A percentile compares a stretch with the other conserved stretches of the same genome.
These are phyloP conservation scores for Eimeria nieschulzi DNA, from an alignment of 169 alveolate genomes.

Conservation along the genomic window DNA sequence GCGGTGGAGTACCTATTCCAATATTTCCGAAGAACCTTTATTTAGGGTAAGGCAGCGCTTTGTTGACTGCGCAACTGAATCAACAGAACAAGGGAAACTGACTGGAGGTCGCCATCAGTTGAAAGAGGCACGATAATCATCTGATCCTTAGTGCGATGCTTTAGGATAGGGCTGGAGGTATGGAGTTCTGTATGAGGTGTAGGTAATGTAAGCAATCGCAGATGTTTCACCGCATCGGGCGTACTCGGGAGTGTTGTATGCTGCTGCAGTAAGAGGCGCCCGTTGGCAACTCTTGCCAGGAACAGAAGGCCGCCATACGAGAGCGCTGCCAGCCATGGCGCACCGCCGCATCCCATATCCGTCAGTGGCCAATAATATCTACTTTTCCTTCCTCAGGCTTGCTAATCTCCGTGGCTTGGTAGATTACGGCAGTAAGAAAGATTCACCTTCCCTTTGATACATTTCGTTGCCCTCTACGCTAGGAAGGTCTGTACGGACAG, in stretches of 20 bases:
- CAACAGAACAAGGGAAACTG: background rate
- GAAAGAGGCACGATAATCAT: conserved; percentile 19
- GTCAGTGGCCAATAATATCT: background rate
- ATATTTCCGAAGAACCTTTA: conserved; percentile 24
- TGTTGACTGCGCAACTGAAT: background rate
- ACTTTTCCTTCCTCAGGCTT: too few species aligned
- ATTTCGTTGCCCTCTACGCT: too few species aligned
- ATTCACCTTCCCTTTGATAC: too few species aligned
- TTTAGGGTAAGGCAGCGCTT: background rate
- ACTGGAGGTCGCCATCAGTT: conserved; percentile 57
- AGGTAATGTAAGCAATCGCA: background rate
- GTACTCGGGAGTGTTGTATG: background rate
- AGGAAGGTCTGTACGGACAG: too few species aligned
- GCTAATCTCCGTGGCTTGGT: too few species aligned
- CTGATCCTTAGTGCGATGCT: background rate
- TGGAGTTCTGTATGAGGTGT: background rate
- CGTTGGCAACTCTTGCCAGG: background rate
- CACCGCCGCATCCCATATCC: conserved; percentile 39
- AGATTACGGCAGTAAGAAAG: too few species aligned
- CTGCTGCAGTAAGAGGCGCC: conserved; percentile 7
- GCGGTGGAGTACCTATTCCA: conserved; percentile 62
- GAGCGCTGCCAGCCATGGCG: background rate
- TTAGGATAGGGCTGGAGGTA: background rate
- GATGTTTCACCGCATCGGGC: background rate
- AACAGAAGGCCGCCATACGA: background rate